Evolutionary conservation across 768 basidiomycete genomes (phyloP), one percentile per base, ranked within the genome.

Genomic region (Dictyophora rubrovolvata): DNA sequence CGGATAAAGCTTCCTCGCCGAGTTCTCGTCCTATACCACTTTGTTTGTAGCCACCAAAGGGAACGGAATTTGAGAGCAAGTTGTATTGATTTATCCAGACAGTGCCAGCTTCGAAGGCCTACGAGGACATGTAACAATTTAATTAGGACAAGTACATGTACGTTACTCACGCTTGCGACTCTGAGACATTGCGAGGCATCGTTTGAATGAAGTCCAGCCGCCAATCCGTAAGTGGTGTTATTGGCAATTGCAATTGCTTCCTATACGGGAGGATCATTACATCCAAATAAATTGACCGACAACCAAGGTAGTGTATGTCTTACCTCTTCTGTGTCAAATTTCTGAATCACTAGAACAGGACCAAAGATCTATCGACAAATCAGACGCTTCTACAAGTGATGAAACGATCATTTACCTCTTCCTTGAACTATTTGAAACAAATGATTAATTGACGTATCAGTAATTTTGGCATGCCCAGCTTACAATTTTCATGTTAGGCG

Each of bases 51-150:
- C 94, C 95, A 37, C 95, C 94, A 67, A 97, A 97, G 1, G 95
- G 95, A 49, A 93, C 86, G 60, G 94, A 91, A 69, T 89, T 90
- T 72, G 82, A 80, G 58, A 95, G 70, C 12, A 87, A 47, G 67
- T 86, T 88, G 73, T 93, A 94, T 67, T 91, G 86, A 71, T 97
- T 97, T 61, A 93, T 80, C 93, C 93, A 96, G 47, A 92, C 89
- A 23, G 89, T 94, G 62, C 94, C 94, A 20, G 93, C 90, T 66
- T 95, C 86, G 55, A 98, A 76, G 48, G 84, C 85, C 46, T 81
- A 82, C 10, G 36, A 53, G 1, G 57, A 52, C 33, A 1, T 6
- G 49, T 48, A 5, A 5, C 5, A 18, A 47, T 21, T 20, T 4
- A 14, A 35, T n/a, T 17, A 12, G 12, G 42, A 42, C 12, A 42